A percentile compares a stretch with the other conserved stretches of the same genome.
Conservation (phyloP, 2,329 filamentous ascomycete species). For the Alternaria gansuensis region DNA sequence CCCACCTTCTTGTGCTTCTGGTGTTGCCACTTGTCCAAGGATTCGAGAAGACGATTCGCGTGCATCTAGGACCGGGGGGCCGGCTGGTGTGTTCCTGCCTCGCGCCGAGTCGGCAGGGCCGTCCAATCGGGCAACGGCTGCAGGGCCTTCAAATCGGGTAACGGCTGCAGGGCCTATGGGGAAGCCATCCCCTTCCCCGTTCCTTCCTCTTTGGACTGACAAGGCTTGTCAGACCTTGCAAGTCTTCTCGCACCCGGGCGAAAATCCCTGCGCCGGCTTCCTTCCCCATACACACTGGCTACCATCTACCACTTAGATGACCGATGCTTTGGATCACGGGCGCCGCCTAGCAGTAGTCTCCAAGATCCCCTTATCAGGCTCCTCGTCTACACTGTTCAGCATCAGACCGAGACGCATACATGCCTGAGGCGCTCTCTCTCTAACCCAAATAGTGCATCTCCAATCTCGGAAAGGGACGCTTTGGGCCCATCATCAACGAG, state of each 20-base stretch:
- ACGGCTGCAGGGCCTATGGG: neutral
- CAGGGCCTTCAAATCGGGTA: neutral
- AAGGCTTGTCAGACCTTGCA: slow-evolving; percentile 1
- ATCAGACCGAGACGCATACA: neutral
- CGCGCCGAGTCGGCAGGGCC: neutral
- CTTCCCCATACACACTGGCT: neutral
- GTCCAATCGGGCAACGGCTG: neutral
- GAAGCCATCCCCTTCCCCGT: neutral
- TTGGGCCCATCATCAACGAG: neutral
- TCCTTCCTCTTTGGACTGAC: neutral
- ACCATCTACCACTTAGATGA: neutral
- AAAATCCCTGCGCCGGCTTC: neutral
- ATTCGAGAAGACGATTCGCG: neutral
- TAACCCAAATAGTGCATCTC: neutral
- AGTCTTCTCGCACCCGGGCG: neutral
- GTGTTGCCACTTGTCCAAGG: neutral
- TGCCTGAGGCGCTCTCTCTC: neutral
- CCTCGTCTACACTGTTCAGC: neutral
- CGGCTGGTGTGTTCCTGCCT: slow-evolving; percentile 1
- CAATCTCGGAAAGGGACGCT: neutral
- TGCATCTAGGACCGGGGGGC: neutral
- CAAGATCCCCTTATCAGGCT: neutral
- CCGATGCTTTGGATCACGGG: neutral
- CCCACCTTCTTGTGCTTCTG: neutral
- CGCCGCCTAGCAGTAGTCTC: neutral